Evolutionary conservation across 495 filamentous ascomycete genomes (phyloP).

Genomic region (Bryoglossum gracile): DNA sequence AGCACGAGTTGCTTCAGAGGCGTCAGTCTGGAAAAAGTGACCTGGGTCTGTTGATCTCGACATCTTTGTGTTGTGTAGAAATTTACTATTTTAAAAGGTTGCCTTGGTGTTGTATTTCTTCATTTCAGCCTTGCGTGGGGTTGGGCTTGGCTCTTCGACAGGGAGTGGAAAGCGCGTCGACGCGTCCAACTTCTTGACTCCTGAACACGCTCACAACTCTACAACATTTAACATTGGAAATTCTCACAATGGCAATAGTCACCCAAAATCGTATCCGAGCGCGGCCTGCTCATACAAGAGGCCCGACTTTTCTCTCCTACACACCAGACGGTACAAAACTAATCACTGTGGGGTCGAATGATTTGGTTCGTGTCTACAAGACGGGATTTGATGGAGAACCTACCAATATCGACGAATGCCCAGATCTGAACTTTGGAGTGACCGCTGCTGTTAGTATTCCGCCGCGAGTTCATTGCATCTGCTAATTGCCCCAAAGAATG

Average conservation of each 20-base stretch:
- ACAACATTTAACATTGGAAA: background rate
- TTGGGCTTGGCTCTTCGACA: background rate
- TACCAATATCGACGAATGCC: conserved; percentile 77
- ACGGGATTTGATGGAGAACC: conserved; percentile 89
- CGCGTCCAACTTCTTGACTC: conserved; percentile 14
- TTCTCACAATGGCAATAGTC: conserved; percentile 37
- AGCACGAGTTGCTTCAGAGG: conserved; percentile 60
- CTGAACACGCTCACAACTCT: conserved; percentile 4
- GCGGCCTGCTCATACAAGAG: conserved; percentile 46
- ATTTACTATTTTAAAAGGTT: background rate
- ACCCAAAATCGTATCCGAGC: conserved; percentile 40
- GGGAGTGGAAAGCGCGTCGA: conserved; percentile 8
- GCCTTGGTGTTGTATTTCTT: background rate
- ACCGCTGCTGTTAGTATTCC: conserved; percentile 54
- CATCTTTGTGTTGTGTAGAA: conserved; percentile 38
- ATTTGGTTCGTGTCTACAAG: conserved; percentile 81
- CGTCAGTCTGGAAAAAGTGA: conserved; percentile 86
- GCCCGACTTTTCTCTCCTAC: conserved; percentile 46
- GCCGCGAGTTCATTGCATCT: background rate
- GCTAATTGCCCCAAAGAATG: conserved; percentile 44
- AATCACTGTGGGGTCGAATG: conserved; percentile 85
- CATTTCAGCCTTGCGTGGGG: conserved; percentile 3
- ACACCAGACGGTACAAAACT: conserved; percentile 49
- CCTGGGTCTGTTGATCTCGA: conserved; percentile 56
- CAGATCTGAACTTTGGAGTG: conserved; percentile 71